Evolutionary conservation across 2,329 filamentous ascomycete genomes (phyloP).

Genomic region (Sclerotinia glacialis): DNA sequence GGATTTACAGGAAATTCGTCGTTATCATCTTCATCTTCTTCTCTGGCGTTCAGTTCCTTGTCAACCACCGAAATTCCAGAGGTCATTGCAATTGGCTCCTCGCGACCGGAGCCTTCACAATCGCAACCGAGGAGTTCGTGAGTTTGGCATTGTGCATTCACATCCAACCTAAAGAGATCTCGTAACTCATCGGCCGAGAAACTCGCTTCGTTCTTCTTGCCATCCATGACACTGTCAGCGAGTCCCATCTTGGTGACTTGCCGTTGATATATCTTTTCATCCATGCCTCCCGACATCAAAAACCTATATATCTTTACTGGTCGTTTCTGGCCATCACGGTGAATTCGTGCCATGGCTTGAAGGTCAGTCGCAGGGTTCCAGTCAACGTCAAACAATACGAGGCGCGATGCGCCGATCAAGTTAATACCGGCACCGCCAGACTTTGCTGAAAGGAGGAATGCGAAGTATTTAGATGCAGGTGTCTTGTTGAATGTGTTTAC

Average conservation of each 20-base stretch:
- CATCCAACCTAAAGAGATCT: conserved; percentile 65
- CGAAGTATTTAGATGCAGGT: conserved; percentile 55
- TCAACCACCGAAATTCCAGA: conserved; percentile 24
- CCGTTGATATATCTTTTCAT: conserved; percentile 73
- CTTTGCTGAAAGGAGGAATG: conserved; percentile 71
- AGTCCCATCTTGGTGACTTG: conserved; percentile 69
- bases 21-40: conserved; percentile 36
- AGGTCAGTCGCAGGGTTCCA: conserved; percentile 74
- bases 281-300: conserved; percentile 64
- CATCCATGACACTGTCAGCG: conserved; percentile 68
- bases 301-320: conserved; percentile 69
- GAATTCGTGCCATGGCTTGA: conserved; percentile 73
- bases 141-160: conserved; percentile 60
- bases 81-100: conserved; percentile 27
- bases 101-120: conserved; percentile 54
- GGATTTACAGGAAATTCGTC: conserved; percentile 34
- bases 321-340: conserved; percentile 67
- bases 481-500: conserved; percentile 69
- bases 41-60: conserved; percentile 21
- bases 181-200: conserved; percentile 65
- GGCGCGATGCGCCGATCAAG: conserved; percentile 65
- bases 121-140: conserved; percentile 64
- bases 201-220: conserved; percentile 56
- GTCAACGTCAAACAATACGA: conserved; percentile 70
- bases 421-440: conserved; percentile 69